Evolutionary conservation across 225 moss, liverwort and hornwort genomes (phyloP), one percentile per base, ranked within the genome.

Genomic region (Sphagnum tenellum): DNA sequence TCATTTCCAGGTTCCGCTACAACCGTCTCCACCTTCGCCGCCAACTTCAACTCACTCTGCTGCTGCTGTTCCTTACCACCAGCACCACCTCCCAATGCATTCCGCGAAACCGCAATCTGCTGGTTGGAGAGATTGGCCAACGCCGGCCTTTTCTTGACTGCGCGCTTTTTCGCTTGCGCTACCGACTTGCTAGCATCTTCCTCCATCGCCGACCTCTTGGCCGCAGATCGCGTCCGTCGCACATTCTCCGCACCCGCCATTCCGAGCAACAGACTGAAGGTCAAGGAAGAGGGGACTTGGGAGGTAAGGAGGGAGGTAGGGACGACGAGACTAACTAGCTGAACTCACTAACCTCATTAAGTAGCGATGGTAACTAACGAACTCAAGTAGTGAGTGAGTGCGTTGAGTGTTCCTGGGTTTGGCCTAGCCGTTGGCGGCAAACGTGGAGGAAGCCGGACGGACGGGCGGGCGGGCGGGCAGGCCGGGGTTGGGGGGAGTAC

Each of bases 161-260:
- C 79, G 47, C 87, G 89, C 79, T 93, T 98, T 80, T 82, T 86
- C 7, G 78, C 80, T 51, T 89, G 90, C 56, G 47, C 47, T 51
- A 50, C 49, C 4, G 87, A 74, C 59, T 65, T 66, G 3, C 76
- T 66, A 1, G 75, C 65, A 0, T 69, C 63, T 47, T 88, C 98
- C 55, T 98, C 98, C 51, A 79, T 80, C 5, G 96, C 92, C 48
- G 90, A 90, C 79, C 98, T 81, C 68, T 98, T 98, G 12, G 93
- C 74, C 2, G 93, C 89, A 7, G 98, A 90, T 64, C 98, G 72
- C 0, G 98, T 98, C 64, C 87, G 93, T 48, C 90, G 80, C 86
- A 80, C 85, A 29, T 93, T 85, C 53, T 74, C 85, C 6, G 67
- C 29, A 0, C 53, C 48, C 2, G 74, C 69, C 9, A 52, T 9